phyloP scores from a whole-genome alignment of 257 asterid genomes.

The Solanum sparsipilum region DNA sequence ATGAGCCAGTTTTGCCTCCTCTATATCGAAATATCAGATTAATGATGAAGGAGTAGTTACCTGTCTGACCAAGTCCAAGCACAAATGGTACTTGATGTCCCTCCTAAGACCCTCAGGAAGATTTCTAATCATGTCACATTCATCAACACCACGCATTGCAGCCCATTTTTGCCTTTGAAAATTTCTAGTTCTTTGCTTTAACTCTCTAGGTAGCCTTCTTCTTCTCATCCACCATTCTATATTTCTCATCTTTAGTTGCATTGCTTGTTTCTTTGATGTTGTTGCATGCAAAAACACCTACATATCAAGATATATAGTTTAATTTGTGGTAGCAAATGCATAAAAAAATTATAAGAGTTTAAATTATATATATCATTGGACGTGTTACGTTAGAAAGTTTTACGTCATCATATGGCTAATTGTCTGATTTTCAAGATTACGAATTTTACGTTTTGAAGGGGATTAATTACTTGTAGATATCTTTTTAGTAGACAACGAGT shows the following conservation, averaged over 20 bases:
- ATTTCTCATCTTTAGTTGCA: constrained; percentile 20
- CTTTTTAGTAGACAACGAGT: no score
- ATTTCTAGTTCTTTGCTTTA: constrained; percentile 18
- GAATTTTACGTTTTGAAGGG: background rate
- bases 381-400: background rate
- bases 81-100: constrained; percentile 25
- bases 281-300: constrained; percentile 24
- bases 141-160: constrained; percentile 15
- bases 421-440: background rate
- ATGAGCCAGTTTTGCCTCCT: no score
- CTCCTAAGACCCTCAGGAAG: constrained; percentile 29
- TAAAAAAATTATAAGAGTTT: background rate
- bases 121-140: constrained; percentile 17
- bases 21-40: no score
- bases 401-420: background rate
- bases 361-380: background rate
- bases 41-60: background rate
- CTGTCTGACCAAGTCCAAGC: constrained; percentile 19
- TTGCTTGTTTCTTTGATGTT: constrained; percentile 17
- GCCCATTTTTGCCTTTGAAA: constrained; percentile 22
- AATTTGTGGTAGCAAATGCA: background rate
- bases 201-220: constrained; percentile 10
- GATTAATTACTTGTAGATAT: background rate
- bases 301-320: background rate
- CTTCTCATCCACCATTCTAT: constrained; percentile 32